Evolutionary conservation across 768 basidiomycete genomes (phyloP).

Genomic region (Cystobasidiopsis lactophilus): DNA sequence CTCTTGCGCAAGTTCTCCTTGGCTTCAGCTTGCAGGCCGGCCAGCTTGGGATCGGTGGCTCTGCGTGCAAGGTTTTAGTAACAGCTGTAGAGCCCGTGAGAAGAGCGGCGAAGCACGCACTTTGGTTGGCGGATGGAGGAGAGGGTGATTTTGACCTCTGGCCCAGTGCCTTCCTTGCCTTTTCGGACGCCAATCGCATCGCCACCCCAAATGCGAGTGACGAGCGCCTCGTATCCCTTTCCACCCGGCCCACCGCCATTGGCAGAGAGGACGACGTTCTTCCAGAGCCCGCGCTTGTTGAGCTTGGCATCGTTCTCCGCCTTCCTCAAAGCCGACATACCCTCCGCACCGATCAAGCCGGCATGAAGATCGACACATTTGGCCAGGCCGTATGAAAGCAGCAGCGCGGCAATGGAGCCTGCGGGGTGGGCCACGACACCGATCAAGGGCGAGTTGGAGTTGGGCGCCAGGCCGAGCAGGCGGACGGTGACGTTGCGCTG

Average conservation of each 20-base stretch:
- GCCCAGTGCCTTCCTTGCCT: conserved; percentile 35
- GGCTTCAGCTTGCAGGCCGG: conserved; percentile 73
- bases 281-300: conserved; percentile 47
- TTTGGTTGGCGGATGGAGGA: conserved; percentile 33
- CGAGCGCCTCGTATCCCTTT: conserved; percentile 48
- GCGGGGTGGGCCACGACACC: conserved; percentile 75
- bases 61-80: conserved; percentile 26
- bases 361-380: conserved; percentile 95
- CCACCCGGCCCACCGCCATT: conserved; percentile 26
- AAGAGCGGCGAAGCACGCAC: conserved; percentile 41
- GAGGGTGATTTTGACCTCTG: conserved; percentile 70
- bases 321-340: conserved; percentile 64
- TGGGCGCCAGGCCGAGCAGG: conserved; percentile 56
- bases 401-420: conserved; percentile 78
- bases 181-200: conserved; percentile 43
- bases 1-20: conserved; percentile 79
- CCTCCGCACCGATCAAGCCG: conserved; percentile 57
- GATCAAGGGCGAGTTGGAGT: conserved; percentile 48
- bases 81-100: not conserved
- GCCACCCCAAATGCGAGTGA: conserved; percentile 71
- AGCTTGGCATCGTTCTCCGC: conserved; percentile 65
- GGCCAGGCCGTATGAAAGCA: conserved; percentile 64
- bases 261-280: conserved; percentile 29
- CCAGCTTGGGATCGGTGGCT: conserved; percentile 62
- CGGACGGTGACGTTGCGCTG: conserved; percentile 56